phyloP scores from a whole-genome alignment of 2,329 filamentous ascomycete genomes.

The Shiraia sp. region DNA sequence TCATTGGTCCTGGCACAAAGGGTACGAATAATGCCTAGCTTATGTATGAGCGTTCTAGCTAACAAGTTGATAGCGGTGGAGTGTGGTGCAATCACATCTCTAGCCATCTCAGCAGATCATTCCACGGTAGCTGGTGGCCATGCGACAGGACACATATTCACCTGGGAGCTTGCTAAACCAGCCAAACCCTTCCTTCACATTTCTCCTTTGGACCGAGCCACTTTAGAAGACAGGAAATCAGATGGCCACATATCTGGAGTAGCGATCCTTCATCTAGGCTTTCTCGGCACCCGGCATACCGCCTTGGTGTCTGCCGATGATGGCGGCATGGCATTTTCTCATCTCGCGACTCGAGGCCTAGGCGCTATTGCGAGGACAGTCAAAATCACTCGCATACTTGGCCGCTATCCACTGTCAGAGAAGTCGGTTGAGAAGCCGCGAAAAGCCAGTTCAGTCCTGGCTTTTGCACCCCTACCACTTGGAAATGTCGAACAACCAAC shows the following conservation, averaged over 20 bases:
- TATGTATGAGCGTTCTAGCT: constrained; percentile 19
- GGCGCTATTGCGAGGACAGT: constrained; percentile 83
- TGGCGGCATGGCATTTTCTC: constrained; percentile 96
- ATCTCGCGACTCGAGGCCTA: constrained; percentile 88
- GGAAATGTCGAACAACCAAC: constrained; percentile 92
- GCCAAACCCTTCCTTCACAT: constrained; percentile 88
- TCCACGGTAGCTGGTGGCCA: constrained; percentile 90
- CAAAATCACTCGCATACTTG: constrained; percentile 87
- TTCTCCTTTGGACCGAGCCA: constrained; percentile 69
- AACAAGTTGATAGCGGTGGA: constrained; percentile 70
- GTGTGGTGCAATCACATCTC: constrained; percentile 81
- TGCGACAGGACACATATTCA: constrained; percentile 88
- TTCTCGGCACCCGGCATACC: constrained; percentile 89
- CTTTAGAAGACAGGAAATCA: constrained; percentile 65
- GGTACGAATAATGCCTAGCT: constrained; percentile 53
- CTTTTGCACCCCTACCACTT: constrained; percentile 85
- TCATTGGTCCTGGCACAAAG: constrained; percentile 91
- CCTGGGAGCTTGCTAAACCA: constrained; percentile 87
- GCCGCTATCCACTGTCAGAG: constrained; percentile 79
- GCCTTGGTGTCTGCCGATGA: constrained; percentile 95
- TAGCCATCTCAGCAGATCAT: constrained; percentile 92
- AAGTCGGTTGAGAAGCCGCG: constrained; percentile 66
- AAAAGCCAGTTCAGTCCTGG: constrained; percentile 93
- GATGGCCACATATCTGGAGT: constrained; percentile 84
- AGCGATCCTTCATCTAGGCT: constrained; percentile 87